These are phyloP conservation scores for Suillus cothurnatus DNA, from an alignment of 768 basidiomycete genomes.

Conservation along the genomic window DNA sequence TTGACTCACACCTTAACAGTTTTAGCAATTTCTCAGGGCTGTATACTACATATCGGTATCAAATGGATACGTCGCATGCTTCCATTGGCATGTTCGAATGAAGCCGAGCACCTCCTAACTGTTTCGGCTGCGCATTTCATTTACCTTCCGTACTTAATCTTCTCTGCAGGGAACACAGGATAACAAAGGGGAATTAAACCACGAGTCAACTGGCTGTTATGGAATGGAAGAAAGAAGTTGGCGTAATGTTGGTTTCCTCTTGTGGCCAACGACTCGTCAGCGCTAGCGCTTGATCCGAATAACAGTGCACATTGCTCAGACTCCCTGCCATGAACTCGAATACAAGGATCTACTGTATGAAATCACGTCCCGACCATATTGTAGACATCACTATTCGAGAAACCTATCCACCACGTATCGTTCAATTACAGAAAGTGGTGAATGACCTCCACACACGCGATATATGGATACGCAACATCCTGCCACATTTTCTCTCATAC, in stretches of 20 bases:
- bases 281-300: background rate
- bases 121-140: background rate
- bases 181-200: background rate
- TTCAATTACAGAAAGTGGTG: constrained; percentile 1
- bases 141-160: background rate
- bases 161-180: background rate
- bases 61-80: background rate
- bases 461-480: background rate
- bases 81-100: background rate
- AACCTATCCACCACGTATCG: background rate
- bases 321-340: background rate
- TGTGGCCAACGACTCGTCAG: background rate
- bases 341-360: background rate
- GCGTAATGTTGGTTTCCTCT: background rate
- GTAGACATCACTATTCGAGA: background rate
- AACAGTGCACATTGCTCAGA: background rate
- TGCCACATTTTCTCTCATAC: background rate
- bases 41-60: background rate
- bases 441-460: constrained; percentile 4
- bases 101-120: background rate
- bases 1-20: background rate
- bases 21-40: background rate
- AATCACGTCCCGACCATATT: background rate
- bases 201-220: background rate
- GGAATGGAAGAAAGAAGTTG: background rate